Conservation (phyloP, 345 rosid species). For the Microcos paniculata region DNA sequence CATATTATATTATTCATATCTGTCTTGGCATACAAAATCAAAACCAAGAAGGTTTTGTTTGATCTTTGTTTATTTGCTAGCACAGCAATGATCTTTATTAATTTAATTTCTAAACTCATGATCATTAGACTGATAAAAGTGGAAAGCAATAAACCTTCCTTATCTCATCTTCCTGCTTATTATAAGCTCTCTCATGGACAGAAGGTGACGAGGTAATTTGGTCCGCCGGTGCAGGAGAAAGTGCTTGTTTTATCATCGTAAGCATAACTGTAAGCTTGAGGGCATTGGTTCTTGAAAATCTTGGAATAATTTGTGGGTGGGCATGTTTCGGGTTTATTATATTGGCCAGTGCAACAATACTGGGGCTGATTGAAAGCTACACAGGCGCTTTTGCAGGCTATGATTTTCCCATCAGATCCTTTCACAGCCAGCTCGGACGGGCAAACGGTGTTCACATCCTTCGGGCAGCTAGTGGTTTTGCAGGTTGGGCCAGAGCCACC, state of each 20-base stretch:
- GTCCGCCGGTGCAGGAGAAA: conserved; percentile 30
- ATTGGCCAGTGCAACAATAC: conserved; percentile 44
- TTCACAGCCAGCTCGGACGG: conserved; percentile 36
- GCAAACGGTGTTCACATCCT: conserved; percentile 40
- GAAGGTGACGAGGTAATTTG: conserved; percentile 33
- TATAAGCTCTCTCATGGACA: conserved; percentile 4
- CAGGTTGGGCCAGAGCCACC: conserved; percentile 38
- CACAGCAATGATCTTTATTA: too few relatives aligned
- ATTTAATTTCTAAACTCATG: too few relatives aligned
- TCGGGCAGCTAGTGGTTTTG: conserved; percentile 22
- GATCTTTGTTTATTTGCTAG: background rate
- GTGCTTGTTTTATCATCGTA: conserved; percentile 40
- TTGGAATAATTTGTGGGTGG: conserved; percentile 40
- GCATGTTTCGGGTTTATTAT: conserved; percentile 32
- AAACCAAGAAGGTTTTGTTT: too few relatives aligned
- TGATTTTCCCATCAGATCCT: conserved; percentile 15
- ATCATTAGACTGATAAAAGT: too few relatives aligned
- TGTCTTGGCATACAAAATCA: conserved; percentile 9
- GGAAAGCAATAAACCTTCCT: too few relatives aligned
- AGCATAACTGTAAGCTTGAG: conserved; percentile 63
- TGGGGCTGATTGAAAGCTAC: conserved; percentile 18
- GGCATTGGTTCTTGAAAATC: conserved; percentile 51
- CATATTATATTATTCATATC: too few relatives aligned
- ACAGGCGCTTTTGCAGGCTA: conserved; percentile 56
- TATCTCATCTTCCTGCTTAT: background rate